Percentiles rank a stretch among this genome's conserved stretches.
phyloP scores from a whole-genome alignment of 2,329 filamentous ascomycete species.

The Fusarium sp. region DNA sequence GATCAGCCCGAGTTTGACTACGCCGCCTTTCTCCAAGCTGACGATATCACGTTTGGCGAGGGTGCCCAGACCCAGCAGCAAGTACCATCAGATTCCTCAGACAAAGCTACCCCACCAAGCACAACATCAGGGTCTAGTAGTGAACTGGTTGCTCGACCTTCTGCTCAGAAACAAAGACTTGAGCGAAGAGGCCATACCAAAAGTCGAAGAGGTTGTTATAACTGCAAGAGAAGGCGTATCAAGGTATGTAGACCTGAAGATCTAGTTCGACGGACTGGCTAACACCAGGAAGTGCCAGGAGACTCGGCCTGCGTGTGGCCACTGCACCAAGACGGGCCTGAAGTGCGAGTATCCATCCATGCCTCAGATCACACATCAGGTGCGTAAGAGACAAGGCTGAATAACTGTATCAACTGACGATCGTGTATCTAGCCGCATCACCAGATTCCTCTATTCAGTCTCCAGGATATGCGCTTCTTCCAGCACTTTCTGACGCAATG shows the following conservation, averaged over 20 bases:
- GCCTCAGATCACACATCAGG: slow-evolving; percentile 62
- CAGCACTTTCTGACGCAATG: slow-evolving; percentile 72
- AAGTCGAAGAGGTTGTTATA: slow-evolving; percentile 71
- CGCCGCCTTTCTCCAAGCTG: slow-evolving; percentile 49
- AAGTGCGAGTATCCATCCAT: slow-evolving; percentile 69
- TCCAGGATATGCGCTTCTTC: slow-evolving; percentile 75
- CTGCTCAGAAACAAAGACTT: slow-evolving; percentile 48
- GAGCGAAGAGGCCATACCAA: slow-evolving; percentile 73
- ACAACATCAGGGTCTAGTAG: slow-evolving; percentile 37
- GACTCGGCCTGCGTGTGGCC: slow-evolving; percentile 69
- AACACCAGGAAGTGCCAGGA: slow-evolving; percentile 67
- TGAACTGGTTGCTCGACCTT: slow-evolving; percentile 24
- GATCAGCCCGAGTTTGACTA: slow-evolving; percentile 53
- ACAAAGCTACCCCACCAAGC: slow-evolving; percentile 46
- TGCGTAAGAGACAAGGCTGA: slow-evolving; percentile 29
- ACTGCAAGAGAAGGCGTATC: slow-evolving; percentile 73
- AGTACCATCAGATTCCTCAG: slow-evolving; percentile 44
- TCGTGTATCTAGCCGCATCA: slow-evolving; percentile 57
- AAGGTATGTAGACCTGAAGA: slow-evolving; percentile 55
- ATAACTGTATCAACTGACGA: background rate
- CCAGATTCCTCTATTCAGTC: slow-evolving; percentile 66
- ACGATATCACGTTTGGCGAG: slow-evolving; percentile 37
- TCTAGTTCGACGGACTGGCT: background rate
- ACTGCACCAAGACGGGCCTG: slow-evolving; percentile 70
- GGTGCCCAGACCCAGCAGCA: slow-evolving; percentile 23